phyloP scores from a whole-genome alignment of 208 protist genomes.

The Phytomonas francai region DNA sequence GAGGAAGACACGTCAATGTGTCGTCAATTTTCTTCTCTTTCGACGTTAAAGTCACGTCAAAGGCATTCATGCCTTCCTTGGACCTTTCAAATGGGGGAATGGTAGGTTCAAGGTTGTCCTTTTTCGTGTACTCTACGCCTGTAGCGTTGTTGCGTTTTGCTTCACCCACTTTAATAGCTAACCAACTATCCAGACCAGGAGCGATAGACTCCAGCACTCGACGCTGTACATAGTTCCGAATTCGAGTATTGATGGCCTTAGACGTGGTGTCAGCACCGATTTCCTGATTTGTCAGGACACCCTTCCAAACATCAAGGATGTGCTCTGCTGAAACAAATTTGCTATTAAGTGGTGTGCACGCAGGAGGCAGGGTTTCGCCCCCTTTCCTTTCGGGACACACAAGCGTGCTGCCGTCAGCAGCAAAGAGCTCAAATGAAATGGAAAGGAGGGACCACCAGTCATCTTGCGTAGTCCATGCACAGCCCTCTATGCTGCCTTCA shows the following conservation, averaged over 20 bases:
- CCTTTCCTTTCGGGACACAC: slow-evolving; percentile 22
- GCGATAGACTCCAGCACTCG: slow-evolving; percentile 52
- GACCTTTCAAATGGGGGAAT: background rate
- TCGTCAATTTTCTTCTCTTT: background rate
- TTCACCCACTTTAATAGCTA: slow-evolving; percentile 49
- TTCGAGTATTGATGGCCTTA: slow-evolving; percentile 18
- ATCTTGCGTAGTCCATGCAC: slow-evolving; percentile 66
- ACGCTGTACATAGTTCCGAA: slow-evolving; percentile 43
- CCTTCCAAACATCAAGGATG: slow-evolving; percentile 55
- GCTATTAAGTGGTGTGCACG: slow-evolving; percentile 13
- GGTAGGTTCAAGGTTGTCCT: background rate
- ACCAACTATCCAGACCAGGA: slow-evolving; percentile 44
- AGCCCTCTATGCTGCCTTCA: slow-evolving; percentile 17
- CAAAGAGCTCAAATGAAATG: slow-evolving; percentile 70
- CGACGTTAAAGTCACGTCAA: background rate
- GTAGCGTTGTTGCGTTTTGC: slow-evolving; percentile 12
- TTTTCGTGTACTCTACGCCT: background rate
- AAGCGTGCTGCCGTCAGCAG: slow-evolving; percentile 44
- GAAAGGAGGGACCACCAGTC: slow-evolving; percentile 81
- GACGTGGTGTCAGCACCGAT: slow-evolving; percentile 12
- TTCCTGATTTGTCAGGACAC: slow-evolving; percentile 28
- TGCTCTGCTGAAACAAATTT: slow-evolving; percentile 43
- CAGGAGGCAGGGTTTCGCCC: background rate
- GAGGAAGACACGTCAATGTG: background rate
- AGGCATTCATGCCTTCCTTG: background rate